Conservation (phyloP, 495 filamentous ascomycete genomes). For the Oleoguttula mirabilis region DNA sequence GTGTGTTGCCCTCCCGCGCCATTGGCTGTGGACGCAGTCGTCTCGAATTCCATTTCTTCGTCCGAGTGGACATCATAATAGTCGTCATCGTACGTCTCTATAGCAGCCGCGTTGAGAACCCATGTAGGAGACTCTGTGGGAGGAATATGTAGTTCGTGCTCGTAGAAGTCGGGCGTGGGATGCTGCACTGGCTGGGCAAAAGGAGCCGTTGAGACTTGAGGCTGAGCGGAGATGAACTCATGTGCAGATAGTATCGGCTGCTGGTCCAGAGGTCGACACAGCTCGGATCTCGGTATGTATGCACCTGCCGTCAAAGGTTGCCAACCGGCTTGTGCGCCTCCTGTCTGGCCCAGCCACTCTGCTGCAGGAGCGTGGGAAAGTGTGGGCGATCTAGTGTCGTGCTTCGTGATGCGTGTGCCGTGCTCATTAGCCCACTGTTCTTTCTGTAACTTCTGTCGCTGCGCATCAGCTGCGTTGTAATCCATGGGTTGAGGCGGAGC, state of each 20-base stretch:
- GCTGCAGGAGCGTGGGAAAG: too few species aligned
- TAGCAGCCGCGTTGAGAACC: slow-evolving; percentile 27
- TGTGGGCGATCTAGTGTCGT: too few species aligned
- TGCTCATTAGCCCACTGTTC: background rate
- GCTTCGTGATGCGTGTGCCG: background rate
- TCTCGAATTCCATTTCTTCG: slow-evolving; percentile 48
- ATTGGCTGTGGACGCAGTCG: slow-evolving; percentile 31
- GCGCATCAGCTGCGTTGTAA: background rate
- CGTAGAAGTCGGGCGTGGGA: slow-evolving; percentile 8
- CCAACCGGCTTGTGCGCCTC: background rate
- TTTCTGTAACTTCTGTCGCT: background rate
- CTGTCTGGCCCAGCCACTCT: too few species aligned
- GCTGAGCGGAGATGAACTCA: background rate
- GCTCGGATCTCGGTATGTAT: background rate
- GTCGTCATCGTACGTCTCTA: slow-evolving; percentile 45
- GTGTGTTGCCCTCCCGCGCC: slow-evolving; percentile 21
- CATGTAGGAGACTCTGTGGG: slow-evolving; percentile 19
- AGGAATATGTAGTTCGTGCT: slow-evolving; percentile 8
- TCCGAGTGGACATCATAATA: slow-evolving; percentile 56
- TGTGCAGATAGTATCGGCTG: background rate
- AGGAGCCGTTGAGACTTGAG: background rate
- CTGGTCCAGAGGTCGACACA: background rate
- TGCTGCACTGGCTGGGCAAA: background rate
- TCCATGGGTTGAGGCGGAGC: background rate
- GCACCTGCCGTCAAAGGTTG: background rate